Evolutionary conservation across 1,284 basidiomycete species (phyloP), one percentile per base, ranked within the genome.

Genomic region (Mycosarcoma maydis): DNA sequence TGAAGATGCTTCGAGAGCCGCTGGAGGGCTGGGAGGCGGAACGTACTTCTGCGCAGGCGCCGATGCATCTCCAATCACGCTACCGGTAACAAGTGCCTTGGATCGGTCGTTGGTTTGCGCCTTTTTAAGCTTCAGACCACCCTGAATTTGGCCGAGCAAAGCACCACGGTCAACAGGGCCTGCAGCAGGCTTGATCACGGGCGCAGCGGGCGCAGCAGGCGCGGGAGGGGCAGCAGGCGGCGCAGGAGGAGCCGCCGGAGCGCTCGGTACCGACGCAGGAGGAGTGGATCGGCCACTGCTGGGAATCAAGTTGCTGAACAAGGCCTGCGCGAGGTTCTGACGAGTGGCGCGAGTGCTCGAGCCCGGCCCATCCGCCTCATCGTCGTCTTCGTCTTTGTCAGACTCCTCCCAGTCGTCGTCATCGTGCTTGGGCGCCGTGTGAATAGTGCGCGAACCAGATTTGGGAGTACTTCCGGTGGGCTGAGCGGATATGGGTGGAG

Each of bases 51-150:
- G 83, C 26, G 87, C 84, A n/a, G 92, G 89, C 2, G 87, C 87
- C 40, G 82, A 81, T 60, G 92, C 90, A 27, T 90, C 84, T 86
- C 86, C 92, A 11, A 98, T 77, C 7, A 96, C 90, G 47, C 84
- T 87, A 3, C 94, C 94, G 13, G 89, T 86, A 1, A 88, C 84
- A 0, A 86, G 81, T 6, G 90, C 87, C 0, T 82, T 87, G 69
- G 91, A 92, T 67, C 90, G 89, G 80, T 98, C 95, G 54, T 90
- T 87, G 1, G 94, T 98, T 64, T 88, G 86, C 0, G 92, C 84
- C 83, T 92, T 92, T 56, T 86, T 87, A 62, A 98, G 84, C 65
- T 84, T 86, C 32, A 87, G 83, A 2, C 95, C 95, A 6, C 88
- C 87, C 77, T 92, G 89, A 72, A 98, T 98, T 14, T 92, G 89